Evolutionary conservation across 2,329 filamentous ascomycete genomes (phyloP), one percentile per base, ranked within the genome.

Genomic region (Ophiostoma triangulosporum): DNA sequence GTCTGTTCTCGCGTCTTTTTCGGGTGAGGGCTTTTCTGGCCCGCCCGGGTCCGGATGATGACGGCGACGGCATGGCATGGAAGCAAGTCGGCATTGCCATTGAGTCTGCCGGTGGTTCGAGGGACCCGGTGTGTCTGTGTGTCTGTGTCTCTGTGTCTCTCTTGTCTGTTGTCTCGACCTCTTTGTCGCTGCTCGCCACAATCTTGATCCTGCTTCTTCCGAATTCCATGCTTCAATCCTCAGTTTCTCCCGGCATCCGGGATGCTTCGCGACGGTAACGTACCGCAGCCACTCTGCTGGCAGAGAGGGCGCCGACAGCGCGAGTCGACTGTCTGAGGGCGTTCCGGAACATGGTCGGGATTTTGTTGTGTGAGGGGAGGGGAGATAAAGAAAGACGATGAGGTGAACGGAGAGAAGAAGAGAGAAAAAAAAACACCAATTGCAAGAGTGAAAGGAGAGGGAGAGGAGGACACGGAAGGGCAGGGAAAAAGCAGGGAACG

Each of bases 251-350:
- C 50, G 29, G 43, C 20, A 43, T 24, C 14, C 20, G 38, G 38
- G 9, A 24, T n/a, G 20, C 20, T 12, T 43, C 38, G 50, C 36
- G 43, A 29, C 43, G 43, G 35, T 40, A 71, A 94, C 91, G 85
- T 90, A 97, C 93, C 76, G 84, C 85, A 74, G 84, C 84, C 77
- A 94, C 83, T 81, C 89, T 88, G 80, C 88, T 83, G 70, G 88
- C 86, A 84, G 88, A 88, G 77, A 94, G 82, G 77, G 88, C 88
- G 78, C 88, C 86, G 76, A 91, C 87, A 74, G 87, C 86, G 80
- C 90, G 89, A 78, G 86, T 86, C 73, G 89, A 94, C 81, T 95
- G 89, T 79, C 90, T 84, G 77, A 97, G 81, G 79, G 91, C 90
- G 84, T 87, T 95, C 78, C 91, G 88, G 82, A 96, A 95, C 91